Base-by-base conservation (phyloP, 2,329 filamentous ascomycete species). In the Aspergillus transmontanensis region DNA sequence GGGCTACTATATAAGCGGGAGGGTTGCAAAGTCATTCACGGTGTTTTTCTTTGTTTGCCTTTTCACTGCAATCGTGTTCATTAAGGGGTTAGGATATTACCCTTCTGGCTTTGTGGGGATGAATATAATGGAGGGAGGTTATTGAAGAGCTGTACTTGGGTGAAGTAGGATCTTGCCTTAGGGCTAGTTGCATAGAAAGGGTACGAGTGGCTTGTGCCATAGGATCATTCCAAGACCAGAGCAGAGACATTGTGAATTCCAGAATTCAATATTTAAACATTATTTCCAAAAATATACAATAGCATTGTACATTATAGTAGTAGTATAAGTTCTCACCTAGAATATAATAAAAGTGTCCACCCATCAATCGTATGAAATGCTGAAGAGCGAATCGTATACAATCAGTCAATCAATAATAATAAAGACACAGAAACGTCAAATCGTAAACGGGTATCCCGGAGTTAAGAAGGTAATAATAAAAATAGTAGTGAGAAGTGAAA, bases 371-470 rank as follows among this genome's bases (percentile, higher is more conserved):
- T 51, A 51, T 51, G 48, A 32, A 51, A 32, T 51, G 48, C 48
- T 32, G 48, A 51, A 51, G 28, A 51, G 28, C 48, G 28, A 32
- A 51, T 32, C 48, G 28, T 32, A 21, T n/a, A 51, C 48, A 51
- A 51, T 51, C 28, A 51, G 48, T 57, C 26, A 57, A 23, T 57
- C 41, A 57, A 28, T 57, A 23, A 36, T 34, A 39, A 26, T 56
- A 57, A 57, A 30, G 28, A 26, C 28, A 57, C 23, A 43, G 23
- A 57, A 57, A n/a, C 36, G 45, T 57, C 36, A 57, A 28, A 57
- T 57, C 55, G 39, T 57, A 45, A 57, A 26, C 55, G 48, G 48
- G 48, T 51, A 51, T 51, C 48, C 48, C 48, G 48, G n/a, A 51
- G 19, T 51, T 30, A 51, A 26, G 48, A 51, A 51, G 48, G 48